Percentiles rank a stretch among this genome's conserved stretches.
phyloP scores from a whole-genome alignment of 2,329 filamentous ascomycete species.

The Stachybotrys echinatus region DNA sequence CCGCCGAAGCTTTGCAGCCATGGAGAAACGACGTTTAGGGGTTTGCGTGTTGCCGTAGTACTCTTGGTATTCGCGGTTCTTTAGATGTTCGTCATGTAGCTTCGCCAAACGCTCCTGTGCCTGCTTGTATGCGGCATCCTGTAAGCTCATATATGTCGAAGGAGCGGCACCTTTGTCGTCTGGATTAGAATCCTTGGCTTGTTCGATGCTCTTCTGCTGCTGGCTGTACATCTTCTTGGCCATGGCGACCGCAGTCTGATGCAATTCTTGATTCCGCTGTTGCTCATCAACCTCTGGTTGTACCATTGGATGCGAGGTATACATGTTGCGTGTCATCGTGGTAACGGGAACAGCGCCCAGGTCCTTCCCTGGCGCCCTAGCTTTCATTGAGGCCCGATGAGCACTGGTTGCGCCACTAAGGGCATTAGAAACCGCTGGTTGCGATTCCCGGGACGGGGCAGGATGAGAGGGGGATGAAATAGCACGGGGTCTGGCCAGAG shows the following conservation, averaged over 20 bases:
- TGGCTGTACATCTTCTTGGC: slow-evolving; percentile 77
- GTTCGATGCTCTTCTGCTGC: slow-evolving; percentile 58
- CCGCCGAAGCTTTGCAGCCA: slow-evolving; percentile 52
- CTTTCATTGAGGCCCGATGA: slow-evolving; percentile 44
- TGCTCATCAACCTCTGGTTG: slow-evolving; percentile 69
- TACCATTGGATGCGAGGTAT: slow-evolving; percentile 69
- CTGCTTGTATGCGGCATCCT: slow-evolving; percentile 81
- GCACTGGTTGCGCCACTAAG: slow-evolving; percentile 68
- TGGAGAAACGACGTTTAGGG: slow-evolving; percentile 38
- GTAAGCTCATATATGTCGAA: slow-evolving; percentile 59
- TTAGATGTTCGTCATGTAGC: slow-evolving; percentile 65
- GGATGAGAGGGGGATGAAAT: slow-evolving; percentile 53
- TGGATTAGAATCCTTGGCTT: slow-evolving; percentile 35
- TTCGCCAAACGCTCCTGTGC: slow-evolving; percentile 79
- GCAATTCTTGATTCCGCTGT: slow-evolving; percentile 64
- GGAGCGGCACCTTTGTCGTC: slow-evolving; percentile 29
- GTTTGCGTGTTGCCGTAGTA: slow-evolving; percentile 61
- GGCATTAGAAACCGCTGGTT: slow-evolving; percentile 53
- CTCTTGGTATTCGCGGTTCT: slow-evolving; percentile 60
- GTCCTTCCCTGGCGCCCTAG: slow-evolving; percentile 46
- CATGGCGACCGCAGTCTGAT: slow-evolving; percentile 83
- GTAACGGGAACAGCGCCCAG: slow-evolving; percentile 63
- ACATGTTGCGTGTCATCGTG: slow-evolving; percentile 69
- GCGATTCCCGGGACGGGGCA: slow-evolving; percentile 10
- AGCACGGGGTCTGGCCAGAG: slow-evolving; percentile 54